A percentile compares a stretch with the other conserved stretches of the same genome.
Evolutionary conservation across 768 basidiomycete species (phyloP).

Genomic region (Tubosaeta sp.): DNA sequence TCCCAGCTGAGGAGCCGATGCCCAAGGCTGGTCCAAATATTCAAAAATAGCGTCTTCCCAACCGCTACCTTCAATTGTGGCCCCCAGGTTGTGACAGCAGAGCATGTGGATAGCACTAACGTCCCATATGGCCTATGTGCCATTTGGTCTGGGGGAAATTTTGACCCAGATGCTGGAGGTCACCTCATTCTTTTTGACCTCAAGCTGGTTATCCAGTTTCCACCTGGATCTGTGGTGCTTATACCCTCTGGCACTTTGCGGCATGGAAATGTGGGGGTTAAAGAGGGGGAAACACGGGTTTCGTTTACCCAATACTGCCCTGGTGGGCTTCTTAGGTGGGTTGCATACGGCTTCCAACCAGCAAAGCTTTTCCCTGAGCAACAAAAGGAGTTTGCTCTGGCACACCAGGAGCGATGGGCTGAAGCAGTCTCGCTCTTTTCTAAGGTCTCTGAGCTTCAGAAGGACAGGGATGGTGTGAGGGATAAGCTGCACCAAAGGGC

Average conservation of each 20-base stretch:
- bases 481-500: too few relatives aligned
- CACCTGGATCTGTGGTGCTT: not conserved
- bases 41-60: too few relatives aligned
- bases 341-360: not conserved
- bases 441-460: too few relatives aligned
- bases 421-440: too few relatives aligned
- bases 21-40: too few relatives aligned
- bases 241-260: not conserved
- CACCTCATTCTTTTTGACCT: slow-evolving; percentile 1
- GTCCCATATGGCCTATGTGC: slow-evolving; percentile 31
- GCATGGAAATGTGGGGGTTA: not conserved
- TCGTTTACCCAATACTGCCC: slow-evolving; percentile 7
- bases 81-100: not conserved
- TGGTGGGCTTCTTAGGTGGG: not conserved
- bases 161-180: not conserved
- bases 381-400: too few relatives aligned
- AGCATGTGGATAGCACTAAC: slow-evolving; percentile 31
- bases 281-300: not conserved
- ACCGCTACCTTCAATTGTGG: slow-evolving; percentile 14
- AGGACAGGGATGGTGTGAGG: too few relatives aligned
- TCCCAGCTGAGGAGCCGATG: too few relatives aligned
- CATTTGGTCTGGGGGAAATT: too few relatives aligned
- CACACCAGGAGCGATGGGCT: too few relatives aligned
- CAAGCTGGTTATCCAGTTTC: not conserved
- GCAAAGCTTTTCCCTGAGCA: too few relatives aligned